Percentiles rank a stretch among this genome's conserved stretches.
phyloP scores from a whole-genome alignment of 768 basidiomycete species.

The Suillus decipiens region DNA sequence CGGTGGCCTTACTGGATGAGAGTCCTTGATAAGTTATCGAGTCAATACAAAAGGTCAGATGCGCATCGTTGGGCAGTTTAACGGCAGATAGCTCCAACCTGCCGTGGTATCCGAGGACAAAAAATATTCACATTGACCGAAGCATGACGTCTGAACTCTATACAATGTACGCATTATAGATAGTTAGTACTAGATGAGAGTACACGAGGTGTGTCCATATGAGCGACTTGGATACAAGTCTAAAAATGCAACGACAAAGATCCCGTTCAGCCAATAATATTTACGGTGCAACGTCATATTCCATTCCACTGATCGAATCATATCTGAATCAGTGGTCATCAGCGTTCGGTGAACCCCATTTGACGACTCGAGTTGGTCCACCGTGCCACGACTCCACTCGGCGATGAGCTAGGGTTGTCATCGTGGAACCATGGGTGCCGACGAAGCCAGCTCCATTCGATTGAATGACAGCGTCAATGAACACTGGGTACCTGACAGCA shows the following conservation, averaged over 20 bases:
- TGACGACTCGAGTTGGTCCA: conserved; percentile 51
- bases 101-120: not conserved
- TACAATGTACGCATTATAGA: not conserved
- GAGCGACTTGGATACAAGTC: not conserved
- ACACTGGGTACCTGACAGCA: conserved; percentile 60
- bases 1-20: not conserved
- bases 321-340: conserved; percentile 49
- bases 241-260: conserved; percentile 5
- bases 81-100: not conserved
- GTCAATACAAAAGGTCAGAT: not conserved
- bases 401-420: conserved; percentile 65
- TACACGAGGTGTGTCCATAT: conserved; percentile 3
- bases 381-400: conserved; percentile 68
- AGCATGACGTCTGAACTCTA: not conserved
- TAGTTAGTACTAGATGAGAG: not conserved
- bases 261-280: not conserved
- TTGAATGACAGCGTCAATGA: conserved; percentile 75
- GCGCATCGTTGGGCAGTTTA: not conserved
- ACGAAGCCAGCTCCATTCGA: conserved; percentile 68
- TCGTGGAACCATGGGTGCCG: conserved; percentile 71
- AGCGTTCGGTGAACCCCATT: conserved; percentile 58
- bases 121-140: not conserved
- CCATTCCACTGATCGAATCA: not conserved
- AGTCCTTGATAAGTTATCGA: not conserved
- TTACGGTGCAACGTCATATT: not conserved